These are phyloP conservation scores for Moricandia moricandioides DNA, from an alignment of 345 rosid genomes.

Conservation along the genomic window DNA sequence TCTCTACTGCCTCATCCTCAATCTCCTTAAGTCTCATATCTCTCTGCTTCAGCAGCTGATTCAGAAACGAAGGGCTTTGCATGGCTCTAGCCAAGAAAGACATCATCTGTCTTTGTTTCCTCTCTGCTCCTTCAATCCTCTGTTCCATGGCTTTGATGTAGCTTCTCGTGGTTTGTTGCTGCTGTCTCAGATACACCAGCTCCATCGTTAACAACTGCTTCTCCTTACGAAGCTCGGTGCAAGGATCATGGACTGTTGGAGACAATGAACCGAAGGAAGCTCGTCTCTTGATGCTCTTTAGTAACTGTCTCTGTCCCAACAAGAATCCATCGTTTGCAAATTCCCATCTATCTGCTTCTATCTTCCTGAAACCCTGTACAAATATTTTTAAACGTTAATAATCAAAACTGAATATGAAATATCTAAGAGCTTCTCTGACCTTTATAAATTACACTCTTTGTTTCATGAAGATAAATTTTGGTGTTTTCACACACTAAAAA, in stretches of 20 bases:
- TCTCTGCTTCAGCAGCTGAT: slow-evolving; percentile 54
- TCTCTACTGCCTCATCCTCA: slow-evolving; percentile 21
- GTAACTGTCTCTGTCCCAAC: slow-evolving; percentile 82
- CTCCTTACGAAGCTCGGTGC: slow-evolving; percentile 65
- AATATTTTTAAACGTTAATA: not conserved
- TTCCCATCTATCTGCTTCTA: slow-evolving; percentile 98
- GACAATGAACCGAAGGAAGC: slow-evolving; percentile 8
- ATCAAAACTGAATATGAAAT: too few relatives aligned
- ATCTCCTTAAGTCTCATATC: slow-evolving; percentile 43
- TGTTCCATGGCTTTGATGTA: slow-evolving; percentile 63
- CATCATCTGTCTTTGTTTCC: slow-evolving; percentile 92
- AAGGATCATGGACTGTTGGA: slow-evolving; percentile 30
- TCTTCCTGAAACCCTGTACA: slow-evolving; percentile 84
- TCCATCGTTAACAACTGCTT: slow-evolving; percentile 57
- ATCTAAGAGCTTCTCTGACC: too few relatives aligned
- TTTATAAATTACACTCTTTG: too few relatives aligned
- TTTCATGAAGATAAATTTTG: too few relatives aligned
- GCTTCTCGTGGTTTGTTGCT: slow-evolving; percentile 61
- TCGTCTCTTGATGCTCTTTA: slow-evolving; percentile 67
- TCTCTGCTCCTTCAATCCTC: slow-evolving; percentile 64
- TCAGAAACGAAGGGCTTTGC: slow-evolving; percentile 68
- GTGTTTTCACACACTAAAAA: too few relatives aligned
- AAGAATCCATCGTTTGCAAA: slow-evolving; percentile 94
- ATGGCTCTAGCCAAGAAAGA: slow-evolving; percentile 77
- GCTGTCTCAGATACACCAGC: slow-evolving; percentile 70